Evolutionary conservation across 225 moss, liverwort and hornwort species (phyloP).

Genomic region (Neckera pumila): DNA sequence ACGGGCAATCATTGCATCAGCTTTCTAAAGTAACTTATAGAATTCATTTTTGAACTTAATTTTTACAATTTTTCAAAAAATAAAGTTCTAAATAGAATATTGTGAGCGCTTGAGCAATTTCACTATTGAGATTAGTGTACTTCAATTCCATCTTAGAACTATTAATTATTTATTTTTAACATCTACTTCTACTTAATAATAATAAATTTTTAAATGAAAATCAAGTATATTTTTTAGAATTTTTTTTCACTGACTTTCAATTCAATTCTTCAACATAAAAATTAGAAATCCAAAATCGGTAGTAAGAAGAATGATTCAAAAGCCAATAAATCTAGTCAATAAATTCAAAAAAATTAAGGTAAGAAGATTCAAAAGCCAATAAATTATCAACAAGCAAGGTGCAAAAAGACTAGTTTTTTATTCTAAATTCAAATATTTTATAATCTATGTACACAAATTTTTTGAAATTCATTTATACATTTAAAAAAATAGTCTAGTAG

Average conservation of each 20-base stretch:
- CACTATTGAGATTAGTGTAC: fast-evolving
- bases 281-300: fast-evolving
- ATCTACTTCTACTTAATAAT: not conserved
- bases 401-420: too few species aligned
- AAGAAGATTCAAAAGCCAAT: too few species aligned
- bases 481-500: fast-evolving
- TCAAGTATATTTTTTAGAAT: fast-evolving
- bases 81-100: fast-evolving
- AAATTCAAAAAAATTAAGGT: too few species aligned
- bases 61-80: not conserved
- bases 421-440: not conserved
- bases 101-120: not conserved
- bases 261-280: not conserved
- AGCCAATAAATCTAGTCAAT: not conserved
- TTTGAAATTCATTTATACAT: not conserved
- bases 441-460: fast-evolving
- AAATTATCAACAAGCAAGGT: too few species aligned
- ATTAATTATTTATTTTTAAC: too few species aligned
- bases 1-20: too few species aligned
- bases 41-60: not conserved
- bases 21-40: not conserved
- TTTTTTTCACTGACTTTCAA: fast-evolving
- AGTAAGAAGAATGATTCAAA: not conserved
- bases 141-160: not conserved
- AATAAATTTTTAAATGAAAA: not conserved